Conservation (phyloP, 1,284 basidiomycete genomes). For the Marasmius sp. region DNA sequence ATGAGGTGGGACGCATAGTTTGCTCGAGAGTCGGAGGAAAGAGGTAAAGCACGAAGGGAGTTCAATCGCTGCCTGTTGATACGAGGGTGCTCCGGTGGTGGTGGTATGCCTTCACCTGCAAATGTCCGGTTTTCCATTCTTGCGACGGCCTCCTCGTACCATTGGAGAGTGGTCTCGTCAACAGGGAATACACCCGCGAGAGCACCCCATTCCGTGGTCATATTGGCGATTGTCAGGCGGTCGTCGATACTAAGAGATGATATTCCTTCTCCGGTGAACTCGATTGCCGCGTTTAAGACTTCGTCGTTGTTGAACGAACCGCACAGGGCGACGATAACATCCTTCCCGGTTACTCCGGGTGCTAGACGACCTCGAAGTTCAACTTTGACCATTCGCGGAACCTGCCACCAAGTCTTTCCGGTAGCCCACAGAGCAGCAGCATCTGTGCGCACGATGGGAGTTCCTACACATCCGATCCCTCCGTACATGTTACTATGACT, state of each 20-base stretch:
- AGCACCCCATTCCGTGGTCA: constrained; percentile 99
- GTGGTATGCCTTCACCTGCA: constrained; percentile 49
- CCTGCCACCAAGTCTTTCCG: constrained; percentile 99
- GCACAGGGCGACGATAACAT: constrained; percentile 97
- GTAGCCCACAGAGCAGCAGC: constrained; percentile 98
- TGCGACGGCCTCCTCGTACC: constrained; percentile 84
- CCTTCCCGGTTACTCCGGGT: constrained; percentile 95
- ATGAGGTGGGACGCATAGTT: constrained; percentile 88
- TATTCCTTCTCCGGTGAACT: constrained; percentile 96
- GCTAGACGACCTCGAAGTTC: constrained; percentile 84
- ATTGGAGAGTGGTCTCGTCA: constrained; percentile 79
- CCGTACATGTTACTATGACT: constrained; percentile 99
- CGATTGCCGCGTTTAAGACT: constrained; percentile 97
- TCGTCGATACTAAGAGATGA: constrained; percentile 84
- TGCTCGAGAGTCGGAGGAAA: constrained; percentile 79
- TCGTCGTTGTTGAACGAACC: constrained; percentile 97
- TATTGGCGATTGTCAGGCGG: constrained; percentile 93
- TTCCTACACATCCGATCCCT: constrained; percentile 95
- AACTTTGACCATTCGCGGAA: constrained; percentile 95
- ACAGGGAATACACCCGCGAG: constrained; percentile 95
- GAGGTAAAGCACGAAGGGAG: constrained; percentile 52
- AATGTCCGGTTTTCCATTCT: constrained; percentile 85
- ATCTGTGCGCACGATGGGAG: constrained; percentile 92
- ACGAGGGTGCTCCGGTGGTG: constrained; percentile 83
- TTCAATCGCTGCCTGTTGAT: constrained; percentile 80